Base-by-base conservation (phyloP, 2,329 filamentous ascomycete genomes). In the Fusarium vanettenii region DNA sequence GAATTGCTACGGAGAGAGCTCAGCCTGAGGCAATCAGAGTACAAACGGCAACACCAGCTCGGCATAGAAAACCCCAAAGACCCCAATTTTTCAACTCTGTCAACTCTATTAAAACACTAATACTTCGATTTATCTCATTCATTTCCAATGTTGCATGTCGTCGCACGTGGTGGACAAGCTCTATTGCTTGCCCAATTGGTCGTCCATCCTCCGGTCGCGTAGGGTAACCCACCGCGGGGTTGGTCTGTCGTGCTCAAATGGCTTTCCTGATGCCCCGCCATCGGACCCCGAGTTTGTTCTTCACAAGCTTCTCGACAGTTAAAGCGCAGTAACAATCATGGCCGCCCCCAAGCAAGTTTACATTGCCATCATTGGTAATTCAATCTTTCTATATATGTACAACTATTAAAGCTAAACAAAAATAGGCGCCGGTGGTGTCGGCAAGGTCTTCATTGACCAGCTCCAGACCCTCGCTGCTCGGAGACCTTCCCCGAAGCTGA, bases 341-440 rank as follows among this genome's bases (percentile, higher is more conserved):
- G 78, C 86, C 70, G 77, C 84, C 29, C 78, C 83, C 13, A 87
- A 86, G 70, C 86, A 87, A 69, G 84, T 90, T 45, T 85, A 83
- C 64, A 86, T 90, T 81, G 88, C 88, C 78, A 83, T 90, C 39
- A 89, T 89, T 73, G 86, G 86, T 87, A 84, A 76, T 57, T 72
- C 62, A 29, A 39, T 31, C 37, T 41, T 13, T 27, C 4, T 20
- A 18, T 43, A 29, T 13, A 22, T 25, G 45, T 6, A 57, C 5
- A 25, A 3, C 1, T 20, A 45, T 39, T 43, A 60, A 48, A 39
- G 39, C 72, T 79, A 73, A 80, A 59, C 20, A 62, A 66, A 16
- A 77, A 74, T 80, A 97, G 95, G 97, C 80, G 94, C 93, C 79
- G 97, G 97, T 78, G 96, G 96, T 75, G 97, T 98, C 72, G 97